phyloP scores from a whole-genome alignment of 1,284 basidiomycete genomes.

The Chalciporus sp. region DNA sequence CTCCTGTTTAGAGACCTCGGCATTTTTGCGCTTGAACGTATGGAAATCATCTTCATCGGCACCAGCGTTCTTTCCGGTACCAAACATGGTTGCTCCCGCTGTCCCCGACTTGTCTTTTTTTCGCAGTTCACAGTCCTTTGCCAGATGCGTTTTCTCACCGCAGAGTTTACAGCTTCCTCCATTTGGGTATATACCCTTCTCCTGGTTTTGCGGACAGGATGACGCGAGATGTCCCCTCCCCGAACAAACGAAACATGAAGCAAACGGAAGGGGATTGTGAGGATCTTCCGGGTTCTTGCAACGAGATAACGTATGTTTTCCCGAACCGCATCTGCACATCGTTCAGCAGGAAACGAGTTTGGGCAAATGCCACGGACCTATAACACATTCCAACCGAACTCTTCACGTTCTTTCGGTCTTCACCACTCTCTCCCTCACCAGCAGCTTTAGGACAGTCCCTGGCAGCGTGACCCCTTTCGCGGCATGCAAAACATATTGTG shows the following conservation, averaged over 20 bases:
- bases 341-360: slow-evolving; percentile 5
- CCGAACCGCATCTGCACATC: slow-evolving; percentile 76
- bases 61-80: slow-evolving; percentile 59
- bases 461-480: slow-evolving; percentile 83
- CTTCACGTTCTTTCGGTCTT: slow-evolving; percentile 33
- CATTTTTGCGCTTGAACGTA: slow-evolving; percentile 64
- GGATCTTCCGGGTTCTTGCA: slow-evolving; percentile 72
- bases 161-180: slow-evolving; percentile 92
- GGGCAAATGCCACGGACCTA: slow-evolving; percentile 50
- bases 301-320: slow-evolving; percentile 73
- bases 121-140: slow-evolving; percentile 77
- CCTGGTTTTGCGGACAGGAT: slow-evolving; percentile 76
- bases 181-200: slow-evolving; percentile 86
- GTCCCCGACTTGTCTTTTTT: slow-evolving; percentile 51
- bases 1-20: slow-evolving; percentile 63
- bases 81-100: slow-evolving; percentile 42
- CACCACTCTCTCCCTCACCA: slow-evolving; percentile 33
- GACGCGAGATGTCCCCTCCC: slow-evolving; percentile 37
- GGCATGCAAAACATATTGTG: slow-evolving; percentile 88
- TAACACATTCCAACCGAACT: slow-evolving; percentile 77
- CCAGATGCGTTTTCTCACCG: slow-evolving; percentile 81
- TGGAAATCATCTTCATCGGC: slow-evolving; percentile 96
- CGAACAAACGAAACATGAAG: slow-evolving; percentile 90
- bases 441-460: slow-evolving; percentile 74
- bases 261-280: slow-evolving; percentile 79